phyloP scores from a whole-genome alignment of 1,284 basidiomycete genomes.

The Schizophyllum amplum region DNA sequence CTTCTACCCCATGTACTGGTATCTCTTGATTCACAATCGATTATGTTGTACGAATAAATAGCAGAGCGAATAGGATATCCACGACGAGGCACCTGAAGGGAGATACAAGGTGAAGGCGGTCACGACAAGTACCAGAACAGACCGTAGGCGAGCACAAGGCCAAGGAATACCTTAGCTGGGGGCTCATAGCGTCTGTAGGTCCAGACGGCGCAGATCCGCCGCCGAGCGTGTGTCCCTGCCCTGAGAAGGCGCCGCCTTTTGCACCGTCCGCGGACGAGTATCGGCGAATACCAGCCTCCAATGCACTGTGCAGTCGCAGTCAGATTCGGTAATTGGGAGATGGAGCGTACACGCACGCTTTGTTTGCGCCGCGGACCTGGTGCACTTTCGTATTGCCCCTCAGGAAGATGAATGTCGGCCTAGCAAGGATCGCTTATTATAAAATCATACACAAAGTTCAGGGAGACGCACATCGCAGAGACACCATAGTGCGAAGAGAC shows the following conservation, averaged over 20 bases:
- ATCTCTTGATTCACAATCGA: neutral
- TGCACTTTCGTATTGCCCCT: constrained; percentile 62
- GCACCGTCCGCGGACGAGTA: constrained; percentile 33
- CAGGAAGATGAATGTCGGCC: constrained; percentile 76
- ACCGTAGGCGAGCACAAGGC: constrained; percentile 51
- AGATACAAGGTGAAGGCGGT: neutral
- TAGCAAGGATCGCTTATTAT: constrained; percentile 18
- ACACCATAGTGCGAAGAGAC: constrained; percentile 55
- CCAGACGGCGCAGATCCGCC: constrained; percentile 29
- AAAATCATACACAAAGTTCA: neutral
- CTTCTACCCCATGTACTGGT: neutral
- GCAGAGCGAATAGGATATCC: neutral
- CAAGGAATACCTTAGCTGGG: constrained; percentile 59
- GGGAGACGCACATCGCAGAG: constrained; percentile 50
- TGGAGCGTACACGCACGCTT: constrained; percentile 33
- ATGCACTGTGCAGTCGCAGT: constrained; percentile 29
- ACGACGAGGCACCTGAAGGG: neutral
- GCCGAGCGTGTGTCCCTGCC: constrained; percentile 64
- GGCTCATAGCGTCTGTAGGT: constrained; percentile 41
- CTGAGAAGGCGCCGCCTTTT: constrained; percentile 43
- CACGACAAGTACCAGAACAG: constrained; percentile 51
- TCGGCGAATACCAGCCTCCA: constrained; percentile 48
- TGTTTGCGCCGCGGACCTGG: constrained; percentile 61
- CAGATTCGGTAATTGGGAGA: neutral
- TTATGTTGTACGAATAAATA: neutral